Percentiles rank a stretch among this genome's conserved stretches.
Evolutionary conservation across 1,139 yeast genomes (phyloP).

Genomic region (Pneumocystis canis): DNA sequence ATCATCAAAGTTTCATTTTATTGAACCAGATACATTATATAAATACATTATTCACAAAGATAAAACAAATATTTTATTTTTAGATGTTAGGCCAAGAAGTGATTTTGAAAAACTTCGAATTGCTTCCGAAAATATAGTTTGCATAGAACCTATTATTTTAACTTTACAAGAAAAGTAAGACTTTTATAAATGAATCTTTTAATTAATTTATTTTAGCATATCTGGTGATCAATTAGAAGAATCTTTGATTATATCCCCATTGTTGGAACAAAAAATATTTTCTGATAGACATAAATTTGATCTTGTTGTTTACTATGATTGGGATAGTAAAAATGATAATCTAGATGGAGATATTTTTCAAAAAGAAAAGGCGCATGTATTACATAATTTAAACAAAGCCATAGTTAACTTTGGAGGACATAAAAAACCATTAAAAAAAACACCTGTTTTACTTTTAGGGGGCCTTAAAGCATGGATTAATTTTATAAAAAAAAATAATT

Average conservation of each 20-base stretch:
- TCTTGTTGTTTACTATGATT: constrained; percentile 48
- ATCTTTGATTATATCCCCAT: constrained; percentile 40
- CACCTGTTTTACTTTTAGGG: constrained; percentile 44
- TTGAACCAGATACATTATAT: constrained; percentile 21
- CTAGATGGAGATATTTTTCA: constrained; percentile 7
- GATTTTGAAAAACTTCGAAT: constrained; percentile 51
- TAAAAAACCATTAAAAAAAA: constrained; percentile 34
- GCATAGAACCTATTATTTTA: constrained; percentile 55
- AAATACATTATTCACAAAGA: constrained; percentile 19
- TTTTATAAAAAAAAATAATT: constrained; percentile 21
- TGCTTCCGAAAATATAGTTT: constrained; percentile 38
- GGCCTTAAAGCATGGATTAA: constrained; percentile 37
- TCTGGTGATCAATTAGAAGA: constrained; percentile 49
- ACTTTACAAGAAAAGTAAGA: background rate
- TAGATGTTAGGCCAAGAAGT: constrained; percentile 51
- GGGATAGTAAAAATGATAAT: constrained; percentile 12
- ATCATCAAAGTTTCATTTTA: constrained; percentile 16
- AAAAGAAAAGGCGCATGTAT: constrained; percentile 10
- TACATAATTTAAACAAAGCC: constrained; percentile 26
- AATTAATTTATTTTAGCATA: constrained; percentile 24
- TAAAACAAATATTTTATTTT: constrained; percentile 26
- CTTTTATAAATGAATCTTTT: background rate
- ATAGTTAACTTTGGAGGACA: constrained; percentile 27
- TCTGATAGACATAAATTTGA: constrained; percentile 41
- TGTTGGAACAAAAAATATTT: constrained; percentile 38